Percentiles rank a stretch among this genome's conserved stretches.
These are phyloP conservation scores for Didymella sp. DNA, from an alignment of 2,329 filamentous ascomycete species.

Conservation along the genomic window DNA sequence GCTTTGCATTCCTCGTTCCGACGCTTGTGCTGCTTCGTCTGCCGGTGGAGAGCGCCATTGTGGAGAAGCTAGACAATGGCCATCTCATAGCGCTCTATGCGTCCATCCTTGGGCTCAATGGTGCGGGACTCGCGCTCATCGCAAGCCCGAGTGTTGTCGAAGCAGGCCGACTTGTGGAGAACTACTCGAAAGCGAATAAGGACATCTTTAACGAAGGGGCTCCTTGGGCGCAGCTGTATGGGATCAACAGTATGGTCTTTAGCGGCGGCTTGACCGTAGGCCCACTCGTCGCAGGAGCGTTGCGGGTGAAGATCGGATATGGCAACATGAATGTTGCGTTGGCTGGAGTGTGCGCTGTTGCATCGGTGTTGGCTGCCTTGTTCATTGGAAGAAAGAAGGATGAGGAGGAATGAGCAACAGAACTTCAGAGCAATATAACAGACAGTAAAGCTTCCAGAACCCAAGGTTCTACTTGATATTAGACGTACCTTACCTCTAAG, in stretches of 20 bases:
- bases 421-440: background rate
- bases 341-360: slow-evolving; percentile 55
- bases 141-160: slow-evolving; percentile 65
- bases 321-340: slow-evolving; percentile 63
- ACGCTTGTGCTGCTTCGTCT: slow-evolving; percentile 54
- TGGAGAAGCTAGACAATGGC: slow-evolving; percentile 21
- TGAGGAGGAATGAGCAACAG: background rate
- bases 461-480: background rate
- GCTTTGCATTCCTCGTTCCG: slow-evolving; percentile 54
- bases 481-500: background rate
- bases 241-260: slow-evolving; percentile 69
- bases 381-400: slow-evolving; percentile 50
- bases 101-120: slow-evolving; percentile 56
- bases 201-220: slow-evolving; percentile 62
- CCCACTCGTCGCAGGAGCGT: slow-evolving; percentile 61
- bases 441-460: background rate
- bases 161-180: slow-evolving; percentile 61
- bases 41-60: slow-evolving; percentile 33
- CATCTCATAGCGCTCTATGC: slow-evolving; percentile 53
- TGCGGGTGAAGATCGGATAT: slow-evolving; percentile 62
- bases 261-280: slow-evolving; percentile 66
- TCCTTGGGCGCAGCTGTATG: slow-evolving; percentile 71
- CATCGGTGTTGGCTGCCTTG: slow-evolving; percentile 54
- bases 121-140: slow-evolving; percentile 62
- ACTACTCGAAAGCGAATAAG: slow-evolving; percentile 63